Base-by-base conservation (phyloP, 352 stramenopile species). In the Phytophthora fragariaefolia region DNA sequence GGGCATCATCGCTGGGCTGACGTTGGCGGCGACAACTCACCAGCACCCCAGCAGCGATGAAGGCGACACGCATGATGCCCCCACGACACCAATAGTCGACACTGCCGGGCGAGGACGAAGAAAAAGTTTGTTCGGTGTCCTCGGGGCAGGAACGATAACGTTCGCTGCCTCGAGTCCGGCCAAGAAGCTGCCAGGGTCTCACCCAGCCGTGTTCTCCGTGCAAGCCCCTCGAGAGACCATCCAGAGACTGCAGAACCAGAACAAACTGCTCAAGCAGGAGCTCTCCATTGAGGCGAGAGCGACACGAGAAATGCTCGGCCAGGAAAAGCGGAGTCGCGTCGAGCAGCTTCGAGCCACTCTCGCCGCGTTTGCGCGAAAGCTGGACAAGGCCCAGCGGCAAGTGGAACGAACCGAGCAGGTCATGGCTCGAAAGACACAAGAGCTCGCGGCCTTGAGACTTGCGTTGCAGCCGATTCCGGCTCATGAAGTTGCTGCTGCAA, bases 211-310 rank as follows among this genome's bases (percentile, higher is more conserved):
- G 34, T 87, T 87, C 63, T 89, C 82, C n/a, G 80, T 91, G 22
- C 80, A 86, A 47, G 83, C 87, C 27, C 85, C 89, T 73, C 82
- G 81, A 26, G 80, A 88, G 23, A 82, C 83, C 58, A 91, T 93
- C 68, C 76, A 83, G 53, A 77, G 85, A 68, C 69, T 93, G 27
- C 78, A 93, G 34, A 79, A 90, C 54, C 82, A 80, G 40, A 91
- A 93, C 59, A 84, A 93, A 48, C 71, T 91, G 45, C 76, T 93
- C 42, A 88, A 87, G 65, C 77, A 90, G 55, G 82, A 92, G 63
- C 68, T 93, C 8, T 74, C 82, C 36, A 93, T 93, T 47, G 85
- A 93, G 47, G 77, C 58, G 42, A 77, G 85, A 52, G 82, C 89
- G 15, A 80, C 81, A 18, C 75, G 78, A 18, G 66, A 76, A 28